phyloP scores from a whole-genome alignment of 177 flowering plant genomes.

The Vitis hybrid region DNA sequence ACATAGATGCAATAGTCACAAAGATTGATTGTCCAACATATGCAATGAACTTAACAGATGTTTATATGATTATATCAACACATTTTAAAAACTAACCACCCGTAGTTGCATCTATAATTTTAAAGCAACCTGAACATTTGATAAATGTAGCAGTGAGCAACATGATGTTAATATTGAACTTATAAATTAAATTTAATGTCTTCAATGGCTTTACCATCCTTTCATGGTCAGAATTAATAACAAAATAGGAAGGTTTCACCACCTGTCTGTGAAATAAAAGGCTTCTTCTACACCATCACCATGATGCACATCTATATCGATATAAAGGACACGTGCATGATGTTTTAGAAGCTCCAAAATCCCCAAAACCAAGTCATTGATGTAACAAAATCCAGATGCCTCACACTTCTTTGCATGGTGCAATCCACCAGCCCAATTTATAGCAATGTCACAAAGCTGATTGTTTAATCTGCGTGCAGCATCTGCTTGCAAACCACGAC shows the following conservation, averaged over 20 bases:
- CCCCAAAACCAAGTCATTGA: conserved; percentile 96
- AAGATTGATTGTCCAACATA: not conserved
- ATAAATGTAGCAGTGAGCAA: not conserved
- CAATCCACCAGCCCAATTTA: conserved; percentile 98
- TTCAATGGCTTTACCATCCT: not conserved
- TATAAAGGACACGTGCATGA: conserved; percentile 89
- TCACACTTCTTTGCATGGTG: conserved; percentile 98
- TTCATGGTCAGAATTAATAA: not conserved
- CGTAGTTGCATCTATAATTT: not conserved
- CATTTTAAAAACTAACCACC: no score
- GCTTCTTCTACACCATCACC: conserved; percentile 99
- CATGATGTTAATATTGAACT: not conserved
- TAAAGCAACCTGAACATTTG: not conserved
- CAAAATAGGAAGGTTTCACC: not conserved
- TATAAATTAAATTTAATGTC: not conserved
- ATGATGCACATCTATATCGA: conserved; percentile 97
- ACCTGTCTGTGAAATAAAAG: conserved; percentile 94
- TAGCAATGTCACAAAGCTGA: conserved; percentile 92
- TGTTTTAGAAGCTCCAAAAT: conserved; percentile 91
- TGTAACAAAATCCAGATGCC: conserved; percentile 96
- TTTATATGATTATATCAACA: not conserved
- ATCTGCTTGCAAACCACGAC: conserved; percentile 38
- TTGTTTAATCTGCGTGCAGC: conserved; percentile 75
- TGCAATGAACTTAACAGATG: not conserved
- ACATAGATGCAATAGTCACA: no score